phyloP scores from a whole-genome alignment of 805 yeast species.

The Suhomyces sp. region DNA sequence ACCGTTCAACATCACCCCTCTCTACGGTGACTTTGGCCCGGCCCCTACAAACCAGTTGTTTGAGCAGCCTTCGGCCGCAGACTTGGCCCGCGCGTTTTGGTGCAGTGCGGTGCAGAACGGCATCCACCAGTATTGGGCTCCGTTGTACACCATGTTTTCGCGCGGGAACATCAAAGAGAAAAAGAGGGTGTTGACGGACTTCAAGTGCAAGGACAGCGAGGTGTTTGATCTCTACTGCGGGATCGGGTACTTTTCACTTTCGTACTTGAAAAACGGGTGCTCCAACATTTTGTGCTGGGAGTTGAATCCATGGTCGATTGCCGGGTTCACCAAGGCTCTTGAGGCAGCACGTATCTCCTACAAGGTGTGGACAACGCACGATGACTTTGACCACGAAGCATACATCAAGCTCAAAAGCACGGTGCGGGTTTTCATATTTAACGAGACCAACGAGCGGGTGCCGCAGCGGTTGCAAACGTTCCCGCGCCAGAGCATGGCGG shows the following conservation, averaged over 20 bases:
- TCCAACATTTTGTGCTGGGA: constrained; percentile 70
- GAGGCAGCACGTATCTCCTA: constrained; percentile 40
- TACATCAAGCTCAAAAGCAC: constrained; percentile 16
- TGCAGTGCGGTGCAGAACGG: constrained; percentile 69
- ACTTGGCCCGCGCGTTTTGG: constrained; percentile 64
- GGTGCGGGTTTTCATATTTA: constrained; percentile 48
- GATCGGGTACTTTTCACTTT: constrained; percentile 77
- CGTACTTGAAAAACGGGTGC: constrained; percentile 59
- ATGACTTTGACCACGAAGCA: constrained; percentile 25
- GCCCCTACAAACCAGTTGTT: constrained; percentile 21
- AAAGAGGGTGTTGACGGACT: constrained; percentile 52
- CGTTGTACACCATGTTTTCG: constrained; percentile 80
- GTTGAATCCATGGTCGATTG: constrained; percentile 77
- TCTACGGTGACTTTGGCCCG: constrained; percentile 68
- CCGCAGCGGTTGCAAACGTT: constrained; percentile 32
- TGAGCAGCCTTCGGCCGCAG: constrained; percentile 20
- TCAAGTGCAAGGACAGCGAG: constrained; percentile 33
- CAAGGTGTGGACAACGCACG: constrained; percentile 25
- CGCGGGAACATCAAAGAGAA: constrained; percentile 85
- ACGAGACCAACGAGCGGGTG: constrained; percentile 61
- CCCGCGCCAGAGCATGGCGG: constrained; percentile 13
- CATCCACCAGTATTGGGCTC: constrained; percentile 79
- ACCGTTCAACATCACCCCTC: constrained; percentile 58
- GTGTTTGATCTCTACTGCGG: constrained; percentile 79
- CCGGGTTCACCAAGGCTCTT: constrained; percentile 63